Base-by-base conservation (phyloP, 83 land plant genomes). In the Isoetes engelmannii region DNA sequence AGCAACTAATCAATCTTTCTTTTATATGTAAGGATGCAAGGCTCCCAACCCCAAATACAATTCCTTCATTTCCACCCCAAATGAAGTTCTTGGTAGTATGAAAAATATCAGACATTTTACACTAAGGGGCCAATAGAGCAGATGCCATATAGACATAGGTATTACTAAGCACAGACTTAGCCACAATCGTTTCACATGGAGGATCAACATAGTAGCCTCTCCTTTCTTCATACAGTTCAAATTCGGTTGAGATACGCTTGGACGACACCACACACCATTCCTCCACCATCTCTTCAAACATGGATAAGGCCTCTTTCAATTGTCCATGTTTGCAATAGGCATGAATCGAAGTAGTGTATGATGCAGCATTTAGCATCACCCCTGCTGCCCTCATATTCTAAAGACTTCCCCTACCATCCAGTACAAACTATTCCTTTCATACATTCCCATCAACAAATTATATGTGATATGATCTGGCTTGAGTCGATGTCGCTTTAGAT, bases 381-480 rank as follows among this genome's bases (percentile, higher is more conserved):
- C 90, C 88, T 54, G 84, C 68, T 17, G 61, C 69, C 56, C 70
- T 45, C 45, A 90, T 67, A 75, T 76, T 43, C 73, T 80, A 43
- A 93, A 69, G 9, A 82, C 66, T 57, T 86, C 85, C 62, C 90
- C 96, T 6, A 86, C 89, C 69, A 86, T 87, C 83, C 84, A 69
- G 70, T 83, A 86, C 56, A 87, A 77, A 5, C 98, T 96, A 28
- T 60, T 76, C 57, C 85, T 81, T 6, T 86, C 86, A 75, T 93
- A 83, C 90, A 93, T 87, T 72, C 87, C 85, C 81, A 93, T 90
- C 75, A 93, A 60, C 69, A 81, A 79, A 62, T 93, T 93, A 51
- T 87, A 85, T 15, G 96, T 87, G 4, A 87, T 77, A 7, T 81
- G 74, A 76, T 86, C 86, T 7, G 98, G 98, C 48, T 74, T 71